These are phyloP conservation scores for Talaromyces atroroseus DNA, from an alignment of 2,329 filamentous ascomycete species.

Conservation along the genomic window DNA sequence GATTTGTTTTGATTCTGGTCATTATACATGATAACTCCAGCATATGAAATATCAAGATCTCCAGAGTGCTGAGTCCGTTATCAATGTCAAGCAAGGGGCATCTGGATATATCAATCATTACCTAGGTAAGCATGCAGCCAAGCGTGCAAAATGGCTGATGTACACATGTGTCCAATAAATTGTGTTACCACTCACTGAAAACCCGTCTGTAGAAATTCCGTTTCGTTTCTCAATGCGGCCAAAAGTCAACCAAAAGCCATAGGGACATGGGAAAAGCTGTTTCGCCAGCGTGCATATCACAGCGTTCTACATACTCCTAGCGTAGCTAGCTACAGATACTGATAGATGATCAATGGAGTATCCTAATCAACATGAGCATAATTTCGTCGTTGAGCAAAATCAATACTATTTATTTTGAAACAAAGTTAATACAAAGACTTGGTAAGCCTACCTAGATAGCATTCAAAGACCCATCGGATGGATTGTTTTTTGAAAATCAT, in stretches of 20 bases:
- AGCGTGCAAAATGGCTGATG: background rate
- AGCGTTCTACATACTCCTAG: background rate
- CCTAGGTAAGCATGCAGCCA: background rate
- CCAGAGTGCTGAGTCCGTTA: background rate
- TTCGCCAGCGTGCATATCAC: background rate
- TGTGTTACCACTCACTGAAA: background rate
- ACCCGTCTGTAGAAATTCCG: background rate
- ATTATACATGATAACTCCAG: background rate
- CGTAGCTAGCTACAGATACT: background rate
- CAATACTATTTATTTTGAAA: background rate
- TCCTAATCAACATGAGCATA: background rate
- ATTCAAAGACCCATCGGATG: background rate
- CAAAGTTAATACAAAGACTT: background rate
- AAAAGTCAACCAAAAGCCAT: background rate
- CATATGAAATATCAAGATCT: constrained; percentile 3
- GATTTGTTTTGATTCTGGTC: background rate
- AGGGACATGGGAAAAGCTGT: background rate
- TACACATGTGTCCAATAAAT: background rate
- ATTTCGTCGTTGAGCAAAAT: background rate
- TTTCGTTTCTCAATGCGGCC: background rate
- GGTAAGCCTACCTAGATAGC: background rate
- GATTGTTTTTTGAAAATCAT: background rate
- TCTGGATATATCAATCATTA: background rate
- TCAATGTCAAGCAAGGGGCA: background rate
- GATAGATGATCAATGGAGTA: background rate